These are phyloP conservation scores for Vinca minor DNA, from an alignment of 257 asterid genomes.

Conservation along the genomic window DNA sequence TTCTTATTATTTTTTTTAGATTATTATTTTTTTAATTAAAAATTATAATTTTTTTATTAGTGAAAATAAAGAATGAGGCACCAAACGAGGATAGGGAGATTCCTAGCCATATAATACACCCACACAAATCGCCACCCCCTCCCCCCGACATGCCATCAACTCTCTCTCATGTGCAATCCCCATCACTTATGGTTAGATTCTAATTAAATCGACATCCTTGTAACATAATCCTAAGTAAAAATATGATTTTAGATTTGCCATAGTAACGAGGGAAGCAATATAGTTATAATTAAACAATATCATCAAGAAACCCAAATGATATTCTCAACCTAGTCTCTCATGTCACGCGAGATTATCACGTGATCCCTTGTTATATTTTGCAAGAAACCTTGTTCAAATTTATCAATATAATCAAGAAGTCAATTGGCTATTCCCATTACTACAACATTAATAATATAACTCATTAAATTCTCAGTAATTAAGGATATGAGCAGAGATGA, in stretches of 20 bases:
- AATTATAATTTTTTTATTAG: too few species aligned
- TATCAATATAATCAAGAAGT: background rate
- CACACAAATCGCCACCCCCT: background rate
- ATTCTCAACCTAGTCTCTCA: slow-evolving; percentile 30
- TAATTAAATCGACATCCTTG: slow-evolving; percentile 31
- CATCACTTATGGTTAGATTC: slow-evolving; percentile 33
- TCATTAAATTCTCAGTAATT: too few species aligned
- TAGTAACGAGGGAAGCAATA: slow-evolving; percentile 45
- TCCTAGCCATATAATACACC: too few species aligned
- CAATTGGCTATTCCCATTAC: background rate
- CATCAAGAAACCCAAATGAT: slow-evolving; percentile 22
- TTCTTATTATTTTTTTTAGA: too few species aligned
- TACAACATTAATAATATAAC: too few species aligned
- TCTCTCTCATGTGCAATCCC: slow-evolving; percentile 18
- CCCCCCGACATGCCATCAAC: background rate
- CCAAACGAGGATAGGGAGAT: too few species aligned
- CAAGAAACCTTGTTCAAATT: slow-evolving; percentile 4
- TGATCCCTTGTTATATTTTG: slow-evolving; percentile 32
- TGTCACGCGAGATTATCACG: slow-evolving; percentile 79
- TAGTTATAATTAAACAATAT: too few species aligned
- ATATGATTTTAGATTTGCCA: slow-evolving; percentile 21
- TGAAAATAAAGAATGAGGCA: too few species aligned
- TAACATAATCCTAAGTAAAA: slow-evolving; percentile 27
- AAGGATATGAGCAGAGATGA: too few species aligned
- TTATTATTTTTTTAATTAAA: too few species aligned